Evolutionary conservation across 441 rosid genomes (phyloP), one percentile per base, ranked within the genome.

Genomic region (Corymbia calophylla): DNA sequence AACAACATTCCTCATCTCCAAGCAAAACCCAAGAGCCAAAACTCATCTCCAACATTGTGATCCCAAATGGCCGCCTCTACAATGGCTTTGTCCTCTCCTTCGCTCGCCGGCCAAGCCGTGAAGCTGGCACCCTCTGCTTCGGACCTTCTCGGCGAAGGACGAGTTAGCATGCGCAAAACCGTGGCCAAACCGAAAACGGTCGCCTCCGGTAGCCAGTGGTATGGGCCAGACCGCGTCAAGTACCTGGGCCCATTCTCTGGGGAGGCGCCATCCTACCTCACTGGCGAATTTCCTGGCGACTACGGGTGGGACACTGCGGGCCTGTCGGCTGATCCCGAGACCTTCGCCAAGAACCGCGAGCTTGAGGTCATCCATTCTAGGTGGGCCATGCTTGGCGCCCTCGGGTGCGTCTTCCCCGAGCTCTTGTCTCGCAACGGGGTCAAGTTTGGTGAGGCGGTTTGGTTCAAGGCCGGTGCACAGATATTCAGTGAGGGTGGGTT

Each of bases 381-480:
- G 62, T 87, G 88, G 88, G 89, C 85, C 84, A 88, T 88, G 89
- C 47, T 88, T 19, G 89, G 89, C 23, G 85, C 89, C 85, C 89
- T 88, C 15, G 85, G 89, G 35, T 82, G 90, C 80, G 87, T 88
- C 27, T 88, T 88, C 90, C 90, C 90, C 5, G 87, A 88, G 53
- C 88, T 87, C 77, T 53, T 87, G 54, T 70, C 88, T 53, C 27
- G 81, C 32, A 87, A 87, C 19, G 88, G 88, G n/a, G 88, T 87
- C 77, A 62, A 87, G 88, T 87, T 87, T 21, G 88, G 88, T n/a
- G 81, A 88, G 89, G 89, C 89, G 25, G 89, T 88, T 39, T 88
- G 87, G 87, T 88, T 80, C 90, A 88, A 88, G 81, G 90, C 90
- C 17, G 90, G 90, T 9, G n/a, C 90, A 16, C 90, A 88, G 84